These are phyloP conservation scores for Fusarium musae DNA, from an alignment of 2,329 filamentous ascomycete species.

Conservation along the genomic window DNA sequence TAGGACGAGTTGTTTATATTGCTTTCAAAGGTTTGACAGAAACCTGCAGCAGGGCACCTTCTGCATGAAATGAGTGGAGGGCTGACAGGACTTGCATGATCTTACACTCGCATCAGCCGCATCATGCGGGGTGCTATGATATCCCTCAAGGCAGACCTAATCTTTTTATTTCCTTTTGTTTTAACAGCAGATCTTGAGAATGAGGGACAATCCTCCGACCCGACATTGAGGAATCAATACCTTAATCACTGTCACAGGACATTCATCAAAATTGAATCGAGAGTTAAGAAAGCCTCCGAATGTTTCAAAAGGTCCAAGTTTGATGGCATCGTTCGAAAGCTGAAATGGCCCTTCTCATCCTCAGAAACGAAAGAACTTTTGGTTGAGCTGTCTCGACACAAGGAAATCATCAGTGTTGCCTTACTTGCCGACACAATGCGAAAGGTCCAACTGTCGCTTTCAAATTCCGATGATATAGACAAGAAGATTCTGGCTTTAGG, in stretches of 20 bases:
- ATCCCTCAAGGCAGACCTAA: too few species aligned
- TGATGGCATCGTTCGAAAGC: not conserved
- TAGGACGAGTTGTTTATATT: not conserved
- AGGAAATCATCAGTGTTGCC: constrained; percentile 15
- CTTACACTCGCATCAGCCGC: not conserved
- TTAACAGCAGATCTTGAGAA: not conserved
- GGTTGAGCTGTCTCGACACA: constrained; percentile 16
- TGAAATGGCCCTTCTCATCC: constrained; percentile 29
- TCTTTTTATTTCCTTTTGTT: too few species aligned
- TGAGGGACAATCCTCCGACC: not conserved
- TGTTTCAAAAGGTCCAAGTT: not conserved
- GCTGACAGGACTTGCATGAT: not conserved
- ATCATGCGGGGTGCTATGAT: not conserved
- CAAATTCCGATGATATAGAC: not conserved
- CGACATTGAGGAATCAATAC: not conserved
- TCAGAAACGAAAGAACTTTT: constrained; percentile 17
- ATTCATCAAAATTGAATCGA: not conserved
- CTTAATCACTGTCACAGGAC: not conserved
- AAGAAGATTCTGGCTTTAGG: not conserved
- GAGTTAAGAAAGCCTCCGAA: not conserved
- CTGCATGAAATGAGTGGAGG: not conserved
- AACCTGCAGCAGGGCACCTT: not conserved
- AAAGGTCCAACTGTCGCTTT: not conserved
- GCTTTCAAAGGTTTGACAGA: not conserved
- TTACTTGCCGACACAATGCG: constrained; percentile 11